Conservation (phyloP, 2,329 filamentous ascomycete species). For the Ophiognomonia clavigignenti-juglandacearum region DNA sequence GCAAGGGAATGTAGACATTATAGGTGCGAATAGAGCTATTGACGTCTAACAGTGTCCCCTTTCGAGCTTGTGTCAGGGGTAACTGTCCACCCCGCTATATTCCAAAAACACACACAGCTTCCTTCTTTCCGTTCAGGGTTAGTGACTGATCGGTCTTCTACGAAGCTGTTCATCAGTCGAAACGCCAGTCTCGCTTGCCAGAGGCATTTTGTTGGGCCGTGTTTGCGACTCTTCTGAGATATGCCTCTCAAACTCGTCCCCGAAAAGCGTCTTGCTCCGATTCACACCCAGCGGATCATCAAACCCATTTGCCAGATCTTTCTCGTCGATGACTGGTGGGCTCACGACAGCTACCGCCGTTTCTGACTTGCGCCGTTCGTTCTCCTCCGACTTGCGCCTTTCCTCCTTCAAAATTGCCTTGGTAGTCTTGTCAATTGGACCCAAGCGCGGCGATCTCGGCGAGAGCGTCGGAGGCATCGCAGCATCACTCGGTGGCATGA, state of each 20-base stretch:
- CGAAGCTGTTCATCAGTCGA: background rate
- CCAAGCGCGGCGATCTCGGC: slow-evolving; percentile 3
- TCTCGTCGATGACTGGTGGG: background rate
- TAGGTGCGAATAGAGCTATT: slow-evolving; percentile 15
- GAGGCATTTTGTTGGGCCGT: no score
- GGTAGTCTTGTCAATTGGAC: slow-evolving; percentile 1
- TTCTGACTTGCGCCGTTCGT: background rate
- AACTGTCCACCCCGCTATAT: background rate
- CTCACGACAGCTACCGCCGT: background rate
- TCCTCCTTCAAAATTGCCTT: background rate
- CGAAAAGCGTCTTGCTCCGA: background rate
- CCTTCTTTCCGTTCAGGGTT: background rate
- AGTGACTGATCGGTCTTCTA: background rate
- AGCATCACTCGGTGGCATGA: background rate
- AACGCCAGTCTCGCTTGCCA: no score
- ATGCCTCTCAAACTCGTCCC: background rate
- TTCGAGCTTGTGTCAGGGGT: background rate
- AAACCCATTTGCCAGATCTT: background rate
- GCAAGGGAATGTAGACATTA: slow-evolving; percentile 8
- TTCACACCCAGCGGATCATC: slow-evolving; percentile 10
- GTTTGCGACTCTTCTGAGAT: no score
- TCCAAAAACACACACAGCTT: background rate
- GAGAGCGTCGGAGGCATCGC: slow-evolving; percentile 15
- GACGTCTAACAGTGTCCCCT: slow-evolving; percentile 1
- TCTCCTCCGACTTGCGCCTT: background rate